Evolutionary conservation across 2,329 filamentous ascomycete species (phyloP).

Genomic region (Kalaharituber pfeilii): DNA sequence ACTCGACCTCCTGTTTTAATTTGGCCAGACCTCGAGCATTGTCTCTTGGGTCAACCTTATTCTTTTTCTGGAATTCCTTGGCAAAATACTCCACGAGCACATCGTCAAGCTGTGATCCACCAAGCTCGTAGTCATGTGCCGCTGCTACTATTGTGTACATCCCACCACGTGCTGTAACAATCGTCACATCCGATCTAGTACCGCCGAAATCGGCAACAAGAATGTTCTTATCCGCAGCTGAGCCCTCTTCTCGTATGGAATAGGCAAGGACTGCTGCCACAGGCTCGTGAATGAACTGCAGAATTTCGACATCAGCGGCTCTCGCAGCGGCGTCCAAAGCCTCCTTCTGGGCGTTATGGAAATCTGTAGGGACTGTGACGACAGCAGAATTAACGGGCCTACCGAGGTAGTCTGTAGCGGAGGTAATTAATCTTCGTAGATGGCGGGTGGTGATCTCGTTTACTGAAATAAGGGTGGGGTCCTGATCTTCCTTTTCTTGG

Average conservation of each 20-base stretch:
- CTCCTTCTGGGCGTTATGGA: slow-evolving; percentile 67
- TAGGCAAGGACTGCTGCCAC: slow-evolving; percentile 79
- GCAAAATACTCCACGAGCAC: slow-evolving; percentile 90
- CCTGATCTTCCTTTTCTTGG: slow-evolving; percentile 52
- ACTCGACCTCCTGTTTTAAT: slow-evolving; percentile 78
- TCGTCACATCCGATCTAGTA: slow-evolving; percentile 77
- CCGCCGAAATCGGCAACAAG: slow-evolving; percentile 88
- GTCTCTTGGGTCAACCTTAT: slow-evolving; percentile 71
- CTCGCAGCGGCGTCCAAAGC: slow-evolving; percentile 62
- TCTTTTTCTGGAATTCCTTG: slow-evolving; percentile 97
- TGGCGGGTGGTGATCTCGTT: slow-evolving; percentile 72
- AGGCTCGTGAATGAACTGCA: slow-evolving; percentile 86
- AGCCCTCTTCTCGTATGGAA: slow-evolving; percentile 57
- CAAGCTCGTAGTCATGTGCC: slow-evolving; percentile 86
- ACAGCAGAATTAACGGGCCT: slow-evolving; percentile 90
- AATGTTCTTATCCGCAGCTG: slow-evolving; percentile 66
- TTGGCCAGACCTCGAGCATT: slow-evolving; percentile 74
- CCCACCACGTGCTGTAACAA: slow-evolving; percentile 78
- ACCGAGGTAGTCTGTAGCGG: slow-evolving; percentile 81
- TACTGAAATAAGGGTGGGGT: slow-evolving; percentile 52
- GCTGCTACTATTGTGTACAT: slow-evolving; percentile 94
- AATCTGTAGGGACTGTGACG: slow-evolving; percentile 86
- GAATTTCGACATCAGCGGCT: slow-evolving; percentile 65
- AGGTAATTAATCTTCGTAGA: slow-evolving; percentile 60
- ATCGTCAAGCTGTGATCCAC: slow-evolving; percentile 71